A percentile compares a stretch with the other conserved stretches of the same genome.
Conservation (phyloP, 306 rosid species). For the Cicer judaicum region DNA sequence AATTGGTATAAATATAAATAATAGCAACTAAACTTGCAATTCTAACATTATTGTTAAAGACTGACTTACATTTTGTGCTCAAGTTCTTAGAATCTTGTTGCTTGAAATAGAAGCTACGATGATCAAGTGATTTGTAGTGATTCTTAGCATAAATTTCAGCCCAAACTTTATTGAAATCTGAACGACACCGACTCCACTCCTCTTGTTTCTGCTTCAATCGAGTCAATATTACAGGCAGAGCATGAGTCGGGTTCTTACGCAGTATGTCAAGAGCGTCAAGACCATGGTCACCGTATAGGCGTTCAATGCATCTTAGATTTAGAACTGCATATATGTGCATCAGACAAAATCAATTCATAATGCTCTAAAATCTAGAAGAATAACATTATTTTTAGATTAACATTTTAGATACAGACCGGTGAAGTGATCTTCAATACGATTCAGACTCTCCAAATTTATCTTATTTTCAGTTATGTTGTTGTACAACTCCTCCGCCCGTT, state of each 20-base stretch:
- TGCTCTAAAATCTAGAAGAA: conserved; percentile 28
- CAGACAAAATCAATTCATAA: conserved; percentile 32
- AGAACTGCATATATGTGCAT: conserved; percentile 61
- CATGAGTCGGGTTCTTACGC: conserved; percentile 82
- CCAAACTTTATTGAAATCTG: conserved; percentile 97
- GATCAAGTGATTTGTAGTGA: conserved; percentile 97
- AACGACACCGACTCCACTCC: conserved; percentile 93
- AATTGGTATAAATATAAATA: conserved; percentile 11
- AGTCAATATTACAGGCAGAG: conserved; percentile 81
- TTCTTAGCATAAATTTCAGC: conserved; percentile 95
- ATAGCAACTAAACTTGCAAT: neutral
- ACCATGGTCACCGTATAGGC: conserved; percentile 97
- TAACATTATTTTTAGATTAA: neutral
- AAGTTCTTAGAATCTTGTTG: conserved; percentile 98
- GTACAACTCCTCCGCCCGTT: conserved; percentile 84
- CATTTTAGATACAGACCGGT: conserved; percentile 64
- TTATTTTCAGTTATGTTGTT: conserved; percentile 69
- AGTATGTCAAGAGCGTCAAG: conserved; percentile 93
- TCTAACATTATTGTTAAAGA: conserved; percentile 26
- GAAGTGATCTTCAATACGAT: conserved; percentile 79
- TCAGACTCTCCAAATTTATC: conserved; percentile 60
- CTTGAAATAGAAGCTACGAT: conserved; percentile 97
- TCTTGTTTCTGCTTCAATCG: conserved; percentile 98
- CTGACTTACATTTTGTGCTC: conserved; percentile 84
- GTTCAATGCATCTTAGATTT: conserved; percentile 94